Conservation (phyloP, 1,284 basidiomycete genomes). For the Testicularia cyperi region DNA sequence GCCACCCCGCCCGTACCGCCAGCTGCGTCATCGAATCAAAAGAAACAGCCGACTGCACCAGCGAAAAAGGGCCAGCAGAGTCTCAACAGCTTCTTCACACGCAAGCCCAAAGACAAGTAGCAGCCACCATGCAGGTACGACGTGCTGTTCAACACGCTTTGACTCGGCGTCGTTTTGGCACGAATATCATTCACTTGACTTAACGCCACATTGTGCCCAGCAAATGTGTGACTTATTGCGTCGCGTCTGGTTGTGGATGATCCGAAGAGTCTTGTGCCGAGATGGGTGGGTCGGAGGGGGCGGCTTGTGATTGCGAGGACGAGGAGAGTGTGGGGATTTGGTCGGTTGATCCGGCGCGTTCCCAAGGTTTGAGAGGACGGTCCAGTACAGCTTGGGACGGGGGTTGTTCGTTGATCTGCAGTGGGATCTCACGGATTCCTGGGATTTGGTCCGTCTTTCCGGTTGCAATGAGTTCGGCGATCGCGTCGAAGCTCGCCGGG, state of each 20-base stretch:
- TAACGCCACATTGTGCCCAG: no score
- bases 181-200: slow-evolving; percentile 1
- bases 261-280: no score
- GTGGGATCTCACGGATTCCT: slow-evolving; percentile 53
- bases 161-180: background rate
- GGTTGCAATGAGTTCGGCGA: slow-evolving; percentile 57
- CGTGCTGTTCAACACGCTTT: no score
- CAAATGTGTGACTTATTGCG: no score
- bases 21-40: background rate
- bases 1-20: no score
- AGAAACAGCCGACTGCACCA: slow-evolving; percentile 1
- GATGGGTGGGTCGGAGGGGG: no score
- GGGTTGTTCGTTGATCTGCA: slow-evolving; percentile 51
- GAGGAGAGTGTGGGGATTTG: no score
- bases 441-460: slow-evolving; percentile 56
- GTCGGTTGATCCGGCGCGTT: slow-evolving; percentile 7
- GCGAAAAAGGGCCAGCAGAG: slow-evolving; percentile 46
- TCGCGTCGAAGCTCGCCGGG: slow-evolving; percentile 53
- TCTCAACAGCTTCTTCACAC: slow-evolving; percentile 41
- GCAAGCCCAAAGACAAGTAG: slow-evolving; percentile 26
- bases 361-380: slow-evolving; percentile 52
- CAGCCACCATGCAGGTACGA: no score
- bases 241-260: slow-evolving; percentile 1
- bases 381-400: slow-evolving; percentile 43
- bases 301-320: no score